phyloP scores from a whole-genome alignment of 345 rosid species.

The Hibiscus tridactylites region DNA sequence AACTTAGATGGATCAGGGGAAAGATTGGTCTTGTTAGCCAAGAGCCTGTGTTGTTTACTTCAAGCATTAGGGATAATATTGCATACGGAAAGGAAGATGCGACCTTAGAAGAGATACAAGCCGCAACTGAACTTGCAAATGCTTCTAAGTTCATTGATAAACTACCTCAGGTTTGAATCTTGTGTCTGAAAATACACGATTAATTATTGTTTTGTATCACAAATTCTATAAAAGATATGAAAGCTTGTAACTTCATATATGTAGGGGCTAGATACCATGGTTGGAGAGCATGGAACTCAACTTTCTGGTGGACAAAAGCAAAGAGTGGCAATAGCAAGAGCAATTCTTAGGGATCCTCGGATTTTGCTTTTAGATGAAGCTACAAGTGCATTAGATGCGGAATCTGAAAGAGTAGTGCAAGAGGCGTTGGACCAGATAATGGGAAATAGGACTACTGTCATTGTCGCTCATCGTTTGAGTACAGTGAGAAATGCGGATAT shows the following conservation, averaged over 20 bases:
- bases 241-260: not conserved
- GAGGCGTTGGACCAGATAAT: slow-evolving; percentile 73
- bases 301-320: slow-evolving; percentile 95
- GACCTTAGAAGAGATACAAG: slow-evolving; percentile 48
- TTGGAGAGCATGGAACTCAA: slow-evolving; percentile 91
- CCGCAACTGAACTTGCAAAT: slow-evolving; percentile 66
- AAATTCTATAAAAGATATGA: not conserved
- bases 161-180: slow-evolving; percentile 42
- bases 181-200: not conserved
- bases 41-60: slow-evolving; percentile 65
- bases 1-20: slow-evolving; percentile 61
- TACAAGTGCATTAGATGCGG: slow-evolving; percentile 83
- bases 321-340: slow-evolving; percentile 83
- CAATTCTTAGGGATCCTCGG: slow-evolving; percentile 61
- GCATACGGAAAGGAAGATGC: slow-evolving; percentile 69
- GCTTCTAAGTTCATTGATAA: slow-evolving; percentile 68
- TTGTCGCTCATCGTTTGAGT: slow-evolving; percentile 85
- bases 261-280: slow-evolving; percentile 78
- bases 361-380: slow-evolving; percentile 84
- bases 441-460: slow-evolving; percentile 61
- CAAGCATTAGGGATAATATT: slow-evolving; percentile 61
- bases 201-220: not conserved
- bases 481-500: slow-evolving; percentile 59
- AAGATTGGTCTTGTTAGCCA: slow-evolving; percentile 75
- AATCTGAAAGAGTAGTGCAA: slow-evolving; percentile 71